Evolutionary conservation across 805 yeast species (phyloP).

Genomic region (Brettanomyces anomalus): DNA sequence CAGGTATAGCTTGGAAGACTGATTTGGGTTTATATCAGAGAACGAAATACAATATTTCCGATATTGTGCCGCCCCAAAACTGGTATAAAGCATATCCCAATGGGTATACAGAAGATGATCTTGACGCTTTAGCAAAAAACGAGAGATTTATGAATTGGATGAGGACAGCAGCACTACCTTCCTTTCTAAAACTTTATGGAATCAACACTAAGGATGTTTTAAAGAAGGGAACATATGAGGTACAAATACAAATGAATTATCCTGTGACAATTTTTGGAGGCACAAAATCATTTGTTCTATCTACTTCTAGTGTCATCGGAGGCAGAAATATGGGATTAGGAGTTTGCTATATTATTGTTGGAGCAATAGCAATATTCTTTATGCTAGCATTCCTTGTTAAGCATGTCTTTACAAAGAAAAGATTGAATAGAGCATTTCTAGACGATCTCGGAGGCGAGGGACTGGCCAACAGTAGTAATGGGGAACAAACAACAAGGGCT

Average conservation of each 20-base stretch:
- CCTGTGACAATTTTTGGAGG: slow-evolving; percentile 84
- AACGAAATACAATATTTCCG: slow-evolving; percentile 55
- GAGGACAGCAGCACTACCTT: slow-evolving; percentile 92
- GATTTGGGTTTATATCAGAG: slow-evolving; percentile 67
- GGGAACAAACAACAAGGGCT: not conserved
- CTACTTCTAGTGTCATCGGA: slow-evolving; percentile 79
- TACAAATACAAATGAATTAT: slow-evolving; percentile 65
- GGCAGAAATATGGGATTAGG: slow-evolving; percentile 84
- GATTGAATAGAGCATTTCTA: slow-evolving; percentile 20
- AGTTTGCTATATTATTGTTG: slow-evolving; percentile 76
- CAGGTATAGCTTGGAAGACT: slow-evolving; percentile 77
- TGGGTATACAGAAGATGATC: slow-evolving; percentile 76
- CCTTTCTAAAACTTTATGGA: slow-evolving; percentile 75
- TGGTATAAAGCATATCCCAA: slow-evolving; percentile 76
- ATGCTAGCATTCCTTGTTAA: slow-evolving; percentile 72
- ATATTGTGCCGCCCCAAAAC: slow-evolving; percentile 90
- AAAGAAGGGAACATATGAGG: slow-evolving; percentile 57
- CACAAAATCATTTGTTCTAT: slow-evolving; percentile 70
- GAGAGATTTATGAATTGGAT: slow-evolving; percentile 94
- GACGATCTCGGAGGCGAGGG: slow-evolving; percentile 15
- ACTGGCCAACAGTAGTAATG: not conserved
- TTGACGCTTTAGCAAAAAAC: slow-evolving; percentile 71
- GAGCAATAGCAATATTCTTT: slow-evolving; percentile 62
- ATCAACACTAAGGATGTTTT: slow-evolving; percentile 51
- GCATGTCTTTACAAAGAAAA: slow-evolving; percentile 48